Evolutionary conservation across 2,329 filamentous ascomycete species (phyloP), one percentile per base, ranked within the genome.

Genomic region (Neoascochyta sp.): DNA sequence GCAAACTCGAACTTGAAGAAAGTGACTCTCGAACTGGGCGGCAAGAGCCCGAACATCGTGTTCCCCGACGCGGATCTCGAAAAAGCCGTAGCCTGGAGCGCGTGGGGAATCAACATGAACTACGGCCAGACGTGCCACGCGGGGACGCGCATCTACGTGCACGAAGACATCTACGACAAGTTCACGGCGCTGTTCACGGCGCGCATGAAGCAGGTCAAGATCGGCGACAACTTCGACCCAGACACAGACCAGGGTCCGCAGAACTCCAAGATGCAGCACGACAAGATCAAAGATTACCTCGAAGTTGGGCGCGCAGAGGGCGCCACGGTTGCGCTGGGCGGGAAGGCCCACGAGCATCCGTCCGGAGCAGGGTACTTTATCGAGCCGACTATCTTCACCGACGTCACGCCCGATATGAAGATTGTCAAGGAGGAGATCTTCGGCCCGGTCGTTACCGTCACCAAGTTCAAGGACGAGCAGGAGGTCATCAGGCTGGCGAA

Each of bases 1-100:
- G 34, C 34, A 17, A 23, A 36, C 20, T 18, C 27, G 3, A 24
- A 68, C 29, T 45, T 69, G 5, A 69, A 69, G 50, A 51, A 59
- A 12, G 60, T 68, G 4, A 67, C 62, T 0, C 58, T 69, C 9
- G 66, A 69, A 37, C 53, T 68, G 1, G 66, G 66, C 11, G 67
- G 67, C 10, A 70, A 70, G 40, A 62, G 54, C 7, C 67, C 67
- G 0, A 60, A 61, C 2, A 50, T 70, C 4, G 54, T 70, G 5
- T 70, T 70, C 34, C 63, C 68, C 17, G 67, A 70, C 41, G 52
- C 47, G 10, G 58, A 69, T 39, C 47, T 70, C 7, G 63, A 68
- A 4, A 65, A 68, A 12, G 64, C 63, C 1, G 55, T 64, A 1
- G 46, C 39, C 2, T 58, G 55, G 57, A 56, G 46, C 7, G 49